Conservation (phyloP, 2,329 filamentous ascomycete species). For the Neoarthrinium moseri region DNA sequence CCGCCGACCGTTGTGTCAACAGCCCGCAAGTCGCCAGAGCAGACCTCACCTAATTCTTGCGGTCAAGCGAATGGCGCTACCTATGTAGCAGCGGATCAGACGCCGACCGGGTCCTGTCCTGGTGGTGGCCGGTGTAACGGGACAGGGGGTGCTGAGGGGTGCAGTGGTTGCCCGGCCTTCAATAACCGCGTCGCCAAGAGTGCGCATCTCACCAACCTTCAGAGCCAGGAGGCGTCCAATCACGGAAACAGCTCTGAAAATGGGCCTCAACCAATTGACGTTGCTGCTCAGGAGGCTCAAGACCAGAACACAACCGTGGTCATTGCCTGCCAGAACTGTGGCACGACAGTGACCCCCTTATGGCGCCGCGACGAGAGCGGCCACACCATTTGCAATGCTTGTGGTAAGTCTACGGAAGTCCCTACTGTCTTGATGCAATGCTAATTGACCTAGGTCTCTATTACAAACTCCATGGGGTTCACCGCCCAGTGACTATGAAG, state of each 20-base stretch:
- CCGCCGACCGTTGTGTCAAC: slow-evolving; percentile 54
- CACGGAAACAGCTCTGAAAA: slow-evolving; percentile 30
- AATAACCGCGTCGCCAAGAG: slow-evolving; percentile 95
- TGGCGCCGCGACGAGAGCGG: slow-evolving; percentile 94
- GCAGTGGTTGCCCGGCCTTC: slow-evolving; percentile 92
- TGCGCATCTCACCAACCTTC: slow-evolving; percentile 71
- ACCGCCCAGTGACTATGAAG: slow-evolving; percentile 97
- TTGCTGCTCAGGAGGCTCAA: slow-evolving; percentile 42
- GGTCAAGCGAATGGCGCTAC: slow-evolving; percentile 54
- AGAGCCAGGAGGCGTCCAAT: slow-evolving; percentile 34
- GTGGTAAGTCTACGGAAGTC: slow-evolving; percentile 63
- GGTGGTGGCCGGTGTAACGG: slow-evolving; percentile 95
- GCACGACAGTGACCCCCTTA: slow-evolving; percentile 91
- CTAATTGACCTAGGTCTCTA: slow-evolving; percentile 69
- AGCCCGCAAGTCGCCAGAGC: slow-evolving; percentile 42
- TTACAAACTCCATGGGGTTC: slow-evolving; percentile 91
- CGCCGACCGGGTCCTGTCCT: slow-evolving; percentile 82
- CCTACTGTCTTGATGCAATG: not conserved
- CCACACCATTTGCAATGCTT: slow-evolving; percentile 97
- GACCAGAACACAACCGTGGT: slow-evolving; percentile 60
- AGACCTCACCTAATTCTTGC: slow-evolving; percentile 34
- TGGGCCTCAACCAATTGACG: slow-evolving; percentile 44
- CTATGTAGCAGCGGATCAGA: slow-evolving; percentile 76
- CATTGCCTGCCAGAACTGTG: slow-evolving; percentile 95
- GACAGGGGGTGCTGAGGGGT: slow-evolving; percentile 91